Evolutionary conservation across 495 filamentous ascomycete genomes (phyloP).

Genomic region (Trichocladium uniseriatum): DNA sequence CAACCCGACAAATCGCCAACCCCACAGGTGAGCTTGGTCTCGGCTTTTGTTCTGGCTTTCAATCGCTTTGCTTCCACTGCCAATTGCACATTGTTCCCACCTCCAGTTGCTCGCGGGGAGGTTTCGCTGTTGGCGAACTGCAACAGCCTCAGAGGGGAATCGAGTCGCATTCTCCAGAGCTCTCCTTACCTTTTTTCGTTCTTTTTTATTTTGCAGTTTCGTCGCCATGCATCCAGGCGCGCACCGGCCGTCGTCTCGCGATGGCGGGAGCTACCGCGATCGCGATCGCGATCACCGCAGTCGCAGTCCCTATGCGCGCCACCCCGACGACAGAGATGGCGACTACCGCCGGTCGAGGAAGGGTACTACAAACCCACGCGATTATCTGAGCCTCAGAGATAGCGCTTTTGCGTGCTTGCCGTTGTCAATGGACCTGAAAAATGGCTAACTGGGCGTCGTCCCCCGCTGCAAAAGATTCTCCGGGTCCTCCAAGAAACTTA

Average conservation of each 20-base stretch:
- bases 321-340: slow-evolving; percentile 22
- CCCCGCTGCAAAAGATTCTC: slow-evolving; percentile 15
- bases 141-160: neutral
- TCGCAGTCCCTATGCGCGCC: slow-evolving; percentile 15
- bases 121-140: neutral
- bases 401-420: slow-evolving; percentile 8
- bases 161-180: neutral
- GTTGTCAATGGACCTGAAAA: slow-evolving; percentile 9
- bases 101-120: too few species aligned
- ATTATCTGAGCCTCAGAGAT: slow-evolving; percentile 9
- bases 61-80: neutral
- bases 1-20: slow-evolving; percentile 1
- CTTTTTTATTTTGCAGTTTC: slow-evolving; percentile 16
- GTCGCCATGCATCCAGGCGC: slow-evolving; percentile 18
- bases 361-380: slow-evolving; percentile 33
- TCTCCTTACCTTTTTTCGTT: neutral
- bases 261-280: slow-evolving; percentile 16
- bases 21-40: slow-evolving; percentile 1
- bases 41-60: neutral
- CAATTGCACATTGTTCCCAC: neutral
- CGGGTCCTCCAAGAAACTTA: slow-evolving; percentile 17
- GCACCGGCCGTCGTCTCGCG: slow-evolving; percentile 13
- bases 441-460: slow-evolving; percentile 24
- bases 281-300: slow-evolving; percentile 7
- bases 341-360: slow-evolving; percentile 36